Evolutionary conservation across 805 yeast genomes (phyloP), one percentile per base, ranked within the genome.

Genomic region (Lipomyces spencermartinsiae): DNA sequence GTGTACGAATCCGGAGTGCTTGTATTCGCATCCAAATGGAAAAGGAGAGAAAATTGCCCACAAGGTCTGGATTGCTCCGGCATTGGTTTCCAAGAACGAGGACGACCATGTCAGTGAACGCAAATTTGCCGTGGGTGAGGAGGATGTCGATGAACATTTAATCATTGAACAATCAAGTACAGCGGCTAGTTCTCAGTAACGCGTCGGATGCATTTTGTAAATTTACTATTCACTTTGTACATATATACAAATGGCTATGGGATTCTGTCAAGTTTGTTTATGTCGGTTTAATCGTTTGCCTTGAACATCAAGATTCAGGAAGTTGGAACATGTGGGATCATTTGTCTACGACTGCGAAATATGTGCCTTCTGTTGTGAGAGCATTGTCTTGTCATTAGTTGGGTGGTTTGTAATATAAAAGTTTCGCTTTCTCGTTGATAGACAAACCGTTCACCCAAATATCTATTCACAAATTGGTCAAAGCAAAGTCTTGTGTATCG

Each of bases 11-110:
- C 82, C 82, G 62, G 82, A 83, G 64, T 93, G 98, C 83, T 78
- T 87, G 71, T 93, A 83, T 80, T 84, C 83, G 74, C 98, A 93
- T 79, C 97, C 97, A 14, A 89, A 86, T 66, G 95, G 92, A 9
- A 68, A 63, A 51, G 63, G 55, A 8, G 64, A 61, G 46, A 60
- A 53, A 10, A 29, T 58, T n/a, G 35, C 68, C 29, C 49, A 66
- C n/a, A 35, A 68, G 46, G 63, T 62, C 7, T 68, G 71, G 71
- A 55, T 65, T 35, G 66, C 66, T 54, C 64, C 64, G 33, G 34
- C n/a, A 53, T 25, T 53, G 25, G 60, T 62, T 1, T 25, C 57
- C 8, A 43, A 31, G 34, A 19, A 54, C 7, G 58, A 25, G 39
- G 12, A 55, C 31, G 56, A 64, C 2, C 62, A 62, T 25, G 59